A percentile compares a stretch with the other conserved stretches of the same genome.
Conservation (phyloP, 2,329 filamentous ascomycete genomes). For the Ophiocordyceps sinensis region DNA sequence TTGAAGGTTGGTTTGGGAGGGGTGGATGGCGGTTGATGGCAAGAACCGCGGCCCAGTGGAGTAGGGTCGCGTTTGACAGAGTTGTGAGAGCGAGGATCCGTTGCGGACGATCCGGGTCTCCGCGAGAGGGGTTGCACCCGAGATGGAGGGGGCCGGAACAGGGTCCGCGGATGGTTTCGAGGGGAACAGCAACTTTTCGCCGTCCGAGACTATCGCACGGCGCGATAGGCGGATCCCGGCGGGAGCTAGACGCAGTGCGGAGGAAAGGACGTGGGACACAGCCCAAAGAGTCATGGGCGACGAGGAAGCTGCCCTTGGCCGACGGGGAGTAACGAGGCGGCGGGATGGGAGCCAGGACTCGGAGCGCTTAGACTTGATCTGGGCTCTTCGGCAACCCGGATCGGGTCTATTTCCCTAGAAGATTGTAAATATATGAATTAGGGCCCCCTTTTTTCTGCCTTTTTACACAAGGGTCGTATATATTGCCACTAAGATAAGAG, state of each 20-base stretch:
- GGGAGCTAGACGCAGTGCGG: neutral
- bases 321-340: too few species aligned
- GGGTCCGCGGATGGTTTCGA: neutral
- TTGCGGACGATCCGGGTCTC: neutral
- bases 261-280: neutral
- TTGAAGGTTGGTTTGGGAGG: neutral
- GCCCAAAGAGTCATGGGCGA: neutral
- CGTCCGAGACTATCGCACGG: neutral
- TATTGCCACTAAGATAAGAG: too few species aligned
- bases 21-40: neutral
- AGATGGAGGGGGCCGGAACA: neutral
- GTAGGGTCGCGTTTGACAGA: neutral
- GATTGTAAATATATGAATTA: too few species aligned
- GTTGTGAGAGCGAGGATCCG: neutral
- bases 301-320: neutral
- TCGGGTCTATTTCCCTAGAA: too few species aligned
- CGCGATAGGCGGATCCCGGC: neutral
- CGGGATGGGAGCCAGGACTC: too few species aligned
- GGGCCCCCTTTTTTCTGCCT: too few species aligned
- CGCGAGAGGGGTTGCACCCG: neutral
- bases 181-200: neutral
- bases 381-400: too few species aligned
- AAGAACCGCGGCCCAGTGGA: constrained; percentile 1
- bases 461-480: too few species aligned
- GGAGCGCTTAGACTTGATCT: too few species aligned